A percentile compares a stretch with the other conserved stretches of the same genome.
Evolutionary conservation across 257 asterid species (phyloP).

Genomic region (Petrea volubilis): DNA sequence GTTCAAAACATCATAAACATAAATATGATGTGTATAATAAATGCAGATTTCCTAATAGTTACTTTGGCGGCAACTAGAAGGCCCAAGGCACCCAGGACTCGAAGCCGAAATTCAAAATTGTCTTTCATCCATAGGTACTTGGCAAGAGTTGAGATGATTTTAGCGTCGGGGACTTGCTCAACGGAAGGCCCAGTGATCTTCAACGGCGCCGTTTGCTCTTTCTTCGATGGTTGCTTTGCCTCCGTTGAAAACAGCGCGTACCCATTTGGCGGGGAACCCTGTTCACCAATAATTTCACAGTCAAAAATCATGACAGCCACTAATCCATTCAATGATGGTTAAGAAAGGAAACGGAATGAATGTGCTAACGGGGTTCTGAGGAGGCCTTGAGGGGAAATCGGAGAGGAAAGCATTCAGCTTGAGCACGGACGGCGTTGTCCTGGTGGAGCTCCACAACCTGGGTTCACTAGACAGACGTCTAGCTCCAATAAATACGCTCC

Average conservation of each 20-base stretch:
- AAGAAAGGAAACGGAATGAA: not conserved
- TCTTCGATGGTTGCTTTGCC: constrained; percentile 45
- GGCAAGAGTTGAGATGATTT: constrained; percentile 67
- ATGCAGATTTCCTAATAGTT: constrained; percentile 1
- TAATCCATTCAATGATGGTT: not conserved
- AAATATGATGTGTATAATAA: constrained; percentile 3
- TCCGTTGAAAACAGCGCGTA: constrained; percentile 67
- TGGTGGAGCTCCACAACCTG: constrained; percentile 49
- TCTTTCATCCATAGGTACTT: constrained; percentile 92
- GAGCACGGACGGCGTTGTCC: constrained; percentile 39
- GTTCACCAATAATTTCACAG: constrained; percentile 28
- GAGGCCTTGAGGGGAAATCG: constrained; percentile 53
- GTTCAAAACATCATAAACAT: not conserved
- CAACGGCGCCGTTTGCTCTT: constrained; percentile 33
- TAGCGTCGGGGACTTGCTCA: constrained; percentile 52
- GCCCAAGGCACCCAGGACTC: constrained; percentile 81
- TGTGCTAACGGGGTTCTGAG: constrained; percentile 50
- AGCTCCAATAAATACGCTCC: constrained; percentile 33
- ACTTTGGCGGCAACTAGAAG: constrained; percentile 90
- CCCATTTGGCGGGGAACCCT: constrained; percentile 53
- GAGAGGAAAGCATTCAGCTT: constrained; percentile 66
- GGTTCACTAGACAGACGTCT: constrained; percentile 37
- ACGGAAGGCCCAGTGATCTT: constrained; percentile 34
- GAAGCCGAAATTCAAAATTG: constrained; percentile 69
- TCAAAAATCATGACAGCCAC: not conserved